Base-by-base conservation (phyloP, 805 yeast genomes). In the Candida bentonensis region DNA sequence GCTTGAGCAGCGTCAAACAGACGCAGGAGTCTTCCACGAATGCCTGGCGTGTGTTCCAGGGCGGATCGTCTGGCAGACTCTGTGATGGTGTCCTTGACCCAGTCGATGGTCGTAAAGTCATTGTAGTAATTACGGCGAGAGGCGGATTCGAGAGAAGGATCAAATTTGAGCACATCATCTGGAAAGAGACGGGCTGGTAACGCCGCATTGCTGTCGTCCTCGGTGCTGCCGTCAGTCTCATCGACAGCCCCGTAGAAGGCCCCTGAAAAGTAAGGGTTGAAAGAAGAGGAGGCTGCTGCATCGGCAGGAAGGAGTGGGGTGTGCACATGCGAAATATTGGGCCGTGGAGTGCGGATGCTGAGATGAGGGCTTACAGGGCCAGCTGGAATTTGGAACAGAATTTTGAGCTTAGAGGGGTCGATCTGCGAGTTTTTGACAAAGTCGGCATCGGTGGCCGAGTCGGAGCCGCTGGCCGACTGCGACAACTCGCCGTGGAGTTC, bases 61-160 rank as follows among this genome's bases (percentile, higher is more conserved):
- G 58, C 57, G 48, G 60, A 69, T 48, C 65, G 60, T 33, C 73
- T 58, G 34, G 56, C 59, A 27, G 73, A 67, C 43, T 70, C 70
- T 44, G 61, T 59, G 23, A 73, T 59, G 28, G 66, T 65, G 25
- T 74, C 76, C 23, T 66, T 65, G 2, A 72, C 69, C 79, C 80
- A 75, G 57, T 75, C 81, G 15, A 74, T 71, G 17, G 79, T 73
- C 21, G 81, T 74, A 57, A 74, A 75, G 56, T 75, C 79, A 53
- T 75, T 76, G 54, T 75, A 75, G 60, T 30, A 30, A 7, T 9
- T 30, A 9, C 36, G 11, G 17, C 17, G 11, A 17, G 20, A 13
- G n/a, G 36, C 36, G 17, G 36, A 5, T 15, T 4, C 20, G 5
- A 17, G 5, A 11, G 36, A 11, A 11, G 36, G 36, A 30, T 30